Conservation (phyloP, 2,329 filamentous ascomycete genomes). For the Ophiostoma novo-ulmi region DNA sequence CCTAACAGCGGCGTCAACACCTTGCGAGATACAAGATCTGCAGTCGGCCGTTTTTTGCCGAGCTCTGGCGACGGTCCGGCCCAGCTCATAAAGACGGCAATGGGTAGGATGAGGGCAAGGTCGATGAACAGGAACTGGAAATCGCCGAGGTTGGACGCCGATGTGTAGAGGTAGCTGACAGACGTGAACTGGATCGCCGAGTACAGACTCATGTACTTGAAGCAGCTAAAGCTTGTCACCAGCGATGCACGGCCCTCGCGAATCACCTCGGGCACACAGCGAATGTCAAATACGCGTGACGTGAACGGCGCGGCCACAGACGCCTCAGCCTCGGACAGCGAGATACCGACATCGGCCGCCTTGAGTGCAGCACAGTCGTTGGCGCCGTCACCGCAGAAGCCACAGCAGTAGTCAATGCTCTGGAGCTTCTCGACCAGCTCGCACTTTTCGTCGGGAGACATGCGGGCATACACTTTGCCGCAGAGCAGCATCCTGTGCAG, state of each 20-base stretch:
- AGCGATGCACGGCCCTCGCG: constrained; percentile 88
- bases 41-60: constrained; percentile 80
- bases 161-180: constrained; percentile 93
- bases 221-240: constrained; percentile 98
- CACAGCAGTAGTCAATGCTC: constrained; percentile 88
- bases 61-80: constrained; percentile 74
- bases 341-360: constrained; percentile 95
- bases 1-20: constrained; percentile 84
- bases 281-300: constrained; percentile 90
- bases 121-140: constrained; percentile 96
- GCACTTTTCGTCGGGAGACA: constrained; percentile 98
- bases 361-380: constrained; percentile 97
- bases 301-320: constrained; percentile 98
- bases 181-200: constrained; percentile 98
- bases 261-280: constrained; percentile 89
- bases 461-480: constrained; percentile 91
- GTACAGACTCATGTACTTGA: constrained; percentile 99
- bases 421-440: constrained; percentile 96
- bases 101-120: constrained; percentile 82
- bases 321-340: constrained; percentile 92
- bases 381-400: constrained; percentile 94
- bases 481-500: constrained; percentile 80
- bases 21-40: constrained; percentile 86
- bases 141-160: constrained; percentile 88
- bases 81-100: constrained; percentile 99